phyloP scores from a whole-genome alignment of 2,329 filamentous ascomycete species.

The Colletotrichum phormii region DNA sequence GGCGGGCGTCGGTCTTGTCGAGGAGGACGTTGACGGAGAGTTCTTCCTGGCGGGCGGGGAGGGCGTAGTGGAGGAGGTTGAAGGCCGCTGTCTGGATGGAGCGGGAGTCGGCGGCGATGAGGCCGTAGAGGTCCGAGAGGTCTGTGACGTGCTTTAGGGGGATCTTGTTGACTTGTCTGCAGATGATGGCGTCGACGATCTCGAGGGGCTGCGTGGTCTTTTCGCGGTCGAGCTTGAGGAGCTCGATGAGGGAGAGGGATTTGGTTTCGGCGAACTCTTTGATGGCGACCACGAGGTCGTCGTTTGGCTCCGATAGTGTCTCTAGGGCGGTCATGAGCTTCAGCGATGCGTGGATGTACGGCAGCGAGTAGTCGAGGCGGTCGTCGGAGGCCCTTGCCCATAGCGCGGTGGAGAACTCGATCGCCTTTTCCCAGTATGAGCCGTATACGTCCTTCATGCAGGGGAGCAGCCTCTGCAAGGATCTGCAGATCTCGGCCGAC shows the following conservation, averaged over 20 bases:
- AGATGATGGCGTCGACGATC: conserved; percentile 81
- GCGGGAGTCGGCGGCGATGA: conserved; percentile 80
- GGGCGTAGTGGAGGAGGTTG: conserved; percentile 80
- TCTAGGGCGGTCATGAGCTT: conserved; percentile 75
- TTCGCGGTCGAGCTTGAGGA: conserved; percentile 67
- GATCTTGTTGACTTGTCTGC: conserved; percentile 74
- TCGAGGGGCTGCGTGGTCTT: conserved; percentile 72
- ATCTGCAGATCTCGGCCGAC: conserved; percentile 65
- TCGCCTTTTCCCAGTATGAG: conserved; percentile 80
- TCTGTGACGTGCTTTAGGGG: conserved; percentile 72
- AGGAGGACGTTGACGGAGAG: conserved; percentile 82
- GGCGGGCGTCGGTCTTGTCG: conserved; percentile 75
- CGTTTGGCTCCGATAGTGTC: conserved; percentile 78
- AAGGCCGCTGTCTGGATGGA: conserved; percentile 86
- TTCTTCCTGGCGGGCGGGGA: conserved; percentile 83
- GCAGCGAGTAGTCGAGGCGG: conserved; percentile 60
- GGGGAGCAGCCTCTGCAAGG: conserved; percentile 73
- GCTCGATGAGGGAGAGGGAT: conserved; percentile 67
- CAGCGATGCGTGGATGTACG: conserved; percentile 78
- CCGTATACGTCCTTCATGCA: conserved; percentile 87
- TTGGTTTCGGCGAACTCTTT: conserved; percentile 68
- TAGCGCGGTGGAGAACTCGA: conserved; percentile 68
- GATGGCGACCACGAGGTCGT: conserved; percentile 84
- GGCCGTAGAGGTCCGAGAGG: conserved; percentile 76
- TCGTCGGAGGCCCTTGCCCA: conserved; percentile 64